A percentile compares a stretch with the other conserved stretches of the same genome.
These are phyloP conservation scores for Trichoderma breve DNA, from an alignment of 2,329 filamentous ascomycete species.

Conservation along the genomic window DNA sequence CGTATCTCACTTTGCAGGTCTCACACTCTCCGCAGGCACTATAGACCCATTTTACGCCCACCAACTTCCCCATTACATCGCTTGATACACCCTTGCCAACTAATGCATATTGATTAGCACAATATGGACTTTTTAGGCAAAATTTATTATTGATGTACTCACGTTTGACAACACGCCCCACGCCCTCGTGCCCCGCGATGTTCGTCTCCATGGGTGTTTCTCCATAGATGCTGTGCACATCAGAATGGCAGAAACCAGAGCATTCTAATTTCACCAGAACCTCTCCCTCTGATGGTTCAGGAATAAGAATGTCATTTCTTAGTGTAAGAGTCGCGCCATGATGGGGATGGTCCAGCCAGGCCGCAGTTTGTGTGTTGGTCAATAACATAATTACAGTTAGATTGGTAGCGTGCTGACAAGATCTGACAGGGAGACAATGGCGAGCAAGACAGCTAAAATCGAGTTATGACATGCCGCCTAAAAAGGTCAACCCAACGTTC, in stretches of 20 bases:
- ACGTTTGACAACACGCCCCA: constrained; percentile 9
- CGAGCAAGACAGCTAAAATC: neutral
- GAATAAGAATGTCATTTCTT: constrained; percentile 11
- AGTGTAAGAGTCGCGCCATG: neutral
- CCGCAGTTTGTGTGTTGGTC: constrained; percentile 4
- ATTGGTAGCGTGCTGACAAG: neutral
- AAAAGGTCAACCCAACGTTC: neutral
- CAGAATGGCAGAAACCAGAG: constrained; percentile 12
- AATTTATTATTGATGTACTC: neutral
- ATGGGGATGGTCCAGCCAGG: constrained; percentile 3
- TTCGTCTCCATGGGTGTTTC: constrained; percentile 13
- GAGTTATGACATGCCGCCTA: neutral
- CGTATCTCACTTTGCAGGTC: neutral
- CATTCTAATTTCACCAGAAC: constrained; percentile 15
- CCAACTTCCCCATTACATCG: neutral
- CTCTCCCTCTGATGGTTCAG: constrained; percentile 3
- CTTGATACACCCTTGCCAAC: constrained; percentile 6
- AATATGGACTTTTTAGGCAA: neutral
- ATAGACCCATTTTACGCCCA: constrained; percentile 10
- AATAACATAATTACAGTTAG: neutral
- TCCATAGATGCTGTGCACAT: constrained; percentile 14
- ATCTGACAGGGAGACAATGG: neutral
- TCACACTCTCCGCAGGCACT: constrained; percentile 10
- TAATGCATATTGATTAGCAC: neutral
- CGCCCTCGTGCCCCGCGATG: constrained; percentile 15